A percentile compares a stretch with the other conserved stretches of the same genome.
These are phyloP conservation scores for Prunus mume DNA, from an alignment of 306 rosid species.

Conservation along the genomic window DNA sequence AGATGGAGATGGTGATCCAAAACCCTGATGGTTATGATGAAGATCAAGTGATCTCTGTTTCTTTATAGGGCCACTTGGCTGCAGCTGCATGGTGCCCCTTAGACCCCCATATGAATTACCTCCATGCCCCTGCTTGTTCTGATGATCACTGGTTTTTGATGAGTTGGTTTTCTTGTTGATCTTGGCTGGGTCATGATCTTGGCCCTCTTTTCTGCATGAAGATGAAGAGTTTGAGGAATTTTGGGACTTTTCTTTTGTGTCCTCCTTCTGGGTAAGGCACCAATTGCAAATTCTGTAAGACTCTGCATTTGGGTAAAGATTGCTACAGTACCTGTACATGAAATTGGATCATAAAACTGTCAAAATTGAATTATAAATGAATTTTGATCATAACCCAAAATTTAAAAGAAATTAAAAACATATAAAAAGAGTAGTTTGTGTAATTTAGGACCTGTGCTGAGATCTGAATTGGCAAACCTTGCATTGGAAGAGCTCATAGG, in stretches of 20 bases:
- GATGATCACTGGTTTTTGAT: not conserved
- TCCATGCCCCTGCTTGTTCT: too few species aligned
- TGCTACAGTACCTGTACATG: constrained; percentile 75
- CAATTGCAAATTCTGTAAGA: constrained; percentile 68
- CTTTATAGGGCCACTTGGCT: constrained; percentile 49
- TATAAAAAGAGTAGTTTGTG: not conserved
- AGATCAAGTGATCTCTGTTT: constrained; percentile 52
- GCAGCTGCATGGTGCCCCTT: constrained; percentile 31
- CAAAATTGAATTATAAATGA: not conserved
- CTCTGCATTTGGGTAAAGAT: constrained; percentile 65
- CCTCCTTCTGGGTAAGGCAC: constrained; percentile 70
- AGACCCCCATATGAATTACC: not conserved
- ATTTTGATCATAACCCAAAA: not conserved
- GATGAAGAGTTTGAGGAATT: constrained; percentile 80
- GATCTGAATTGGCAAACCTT: constrained; percentile 89
- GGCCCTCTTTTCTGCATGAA: constrained; percentile 31
- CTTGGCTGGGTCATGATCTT: not conserved
- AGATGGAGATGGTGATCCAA: constrained; percentile 1
- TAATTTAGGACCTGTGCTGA: constrained; percentile 67
- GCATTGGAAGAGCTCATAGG: constrained; percentile 80
- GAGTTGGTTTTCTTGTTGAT: constrained; percentile 25
- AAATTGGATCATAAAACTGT: not conserved
- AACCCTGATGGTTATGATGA: constrained; percentile 2
- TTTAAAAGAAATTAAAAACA: not conserved
- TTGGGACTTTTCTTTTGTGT: constrained; percentile 53